These are phyloP conservation scores for Beauveria sp. DNA, from an alignment of 2,329 filamentous ascomycete genomes.

Conservation along the genomic window DNA sequence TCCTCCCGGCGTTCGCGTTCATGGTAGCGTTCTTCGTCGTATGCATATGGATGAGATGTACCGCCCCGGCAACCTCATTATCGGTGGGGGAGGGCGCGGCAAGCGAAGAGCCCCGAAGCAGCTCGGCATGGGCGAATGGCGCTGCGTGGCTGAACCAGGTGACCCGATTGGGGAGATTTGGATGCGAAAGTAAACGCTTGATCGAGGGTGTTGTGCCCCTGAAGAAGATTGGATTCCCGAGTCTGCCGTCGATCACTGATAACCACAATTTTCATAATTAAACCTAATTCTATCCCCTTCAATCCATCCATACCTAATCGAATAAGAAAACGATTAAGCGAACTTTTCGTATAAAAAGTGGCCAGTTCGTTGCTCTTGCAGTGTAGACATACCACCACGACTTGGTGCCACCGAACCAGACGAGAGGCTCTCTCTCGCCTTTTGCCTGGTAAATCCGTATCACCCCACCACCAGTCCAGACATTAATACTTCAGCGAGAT, in stretches of 20 bases:
- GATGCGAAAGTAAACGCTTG: conserved; percentile 31
- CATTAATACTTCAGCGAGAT: not conserved
- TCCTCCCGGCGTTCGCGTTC: conserved; percentile 60
- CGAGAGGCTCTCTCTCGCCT: not conserved
- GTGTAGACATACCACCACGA: not conserved
- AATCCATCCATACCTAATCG: no score
- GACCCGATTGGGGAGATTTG: conserved; percentile 64
- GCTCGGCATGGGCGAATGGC: conserved; percentile 66
- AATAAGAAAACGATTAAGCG: no score
- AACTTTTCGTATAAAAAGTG: not conserved
- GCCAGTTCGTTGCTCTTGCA: not conserved
- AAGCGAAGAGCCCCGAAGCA: conserved; percentile 51
- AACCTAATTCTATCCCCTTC: no score
- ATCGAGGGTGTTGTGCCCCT: no score
- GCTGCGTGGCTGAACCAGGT: conserved; percentile 54
- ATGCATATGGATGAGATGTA: conserved; percentile 59
- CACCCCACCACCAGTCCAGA: not conserved
- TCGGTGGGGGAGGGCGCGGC: conserved; percentile 71
- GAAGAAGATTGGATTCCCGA: not conserved
- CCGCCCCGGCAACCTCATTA: conserved; percentile 70
- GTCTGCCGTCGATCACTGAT: not conserved
- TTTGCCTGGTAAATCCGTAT: not conserved
- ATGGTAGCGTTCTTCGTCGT: conserved; percentile 65
- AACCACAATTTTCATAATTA: not conserved
- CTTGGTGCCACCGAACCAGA: not conserved